Conservation (phyloP, 495 filamentous ascomycete species). For the Usnea hakonensis region DNA sequence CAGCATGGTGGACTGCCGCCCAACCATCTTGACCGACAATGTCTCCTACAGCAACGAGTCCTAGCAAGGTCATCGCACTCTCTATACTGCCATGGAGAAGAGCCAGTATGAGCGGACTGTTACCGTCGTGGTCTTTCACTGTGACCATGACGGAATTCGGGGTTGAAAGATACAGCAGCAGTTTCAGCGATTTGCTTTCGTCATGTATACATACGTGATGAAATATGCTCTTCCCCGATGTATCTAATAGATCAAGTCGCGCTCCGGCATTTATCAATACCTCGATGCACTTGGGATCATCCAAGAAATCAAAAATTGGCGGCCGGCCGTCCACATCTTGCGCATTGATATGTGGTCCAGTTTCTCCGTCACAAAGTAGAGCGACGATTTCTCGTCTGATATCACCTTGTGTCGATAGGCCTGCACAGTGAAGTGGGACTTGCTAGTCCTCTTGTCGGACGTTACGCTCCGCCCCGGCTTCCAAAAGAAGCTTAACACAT, state of each 20-base stretch:
- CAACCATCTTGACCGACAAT: slow-evolving; percentile 16
- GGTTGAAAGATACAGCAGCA: neutral
- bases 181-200: slow-evolving; percentile 3
- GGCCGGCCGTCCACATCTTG: slow-evolving; percentile 15
- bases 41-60: slow-evolving; percentile 11
- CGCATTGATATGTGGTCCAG: neutral
- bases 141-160: slow-evolving; percentile 5
- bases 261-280: slow-evolving; percentile 5
- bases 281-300: slow-evolving; percentile 15
- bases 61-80: slow-evolving; percentile 7
- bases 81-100: slow-evolving; percentile 1
- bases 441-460: slow-evolving; percentile 13
- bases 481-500: slow-evolving; percentile 6
- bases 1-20: slow-evolving; percentile 16
- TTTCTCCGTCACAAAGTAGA: slow-evolving; percentile 3
- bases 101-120: slow-evolving; percentile 14
- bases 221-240: slow-evolving; percentile 9
- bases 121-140: slow-evolving; percentile 15
- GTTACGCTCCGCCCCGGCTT: slow-evolving; percentile 12
- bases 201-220: slow-evolving; percentile 16
- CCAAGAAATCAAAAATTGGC: slow-evolving; percentile 15
- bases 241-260: slow-evolving; percentile 10
- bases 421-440: slow-evolving; percentile 14
- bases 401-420: slow-evolving; percentile 8
- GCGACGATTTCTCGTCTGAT: slow-evolving; percentile 8